phyloP scores from a whole-genome alignment of 225 moss, liverwort and hornwort genomes.

The Neckera pumila region DNA sequence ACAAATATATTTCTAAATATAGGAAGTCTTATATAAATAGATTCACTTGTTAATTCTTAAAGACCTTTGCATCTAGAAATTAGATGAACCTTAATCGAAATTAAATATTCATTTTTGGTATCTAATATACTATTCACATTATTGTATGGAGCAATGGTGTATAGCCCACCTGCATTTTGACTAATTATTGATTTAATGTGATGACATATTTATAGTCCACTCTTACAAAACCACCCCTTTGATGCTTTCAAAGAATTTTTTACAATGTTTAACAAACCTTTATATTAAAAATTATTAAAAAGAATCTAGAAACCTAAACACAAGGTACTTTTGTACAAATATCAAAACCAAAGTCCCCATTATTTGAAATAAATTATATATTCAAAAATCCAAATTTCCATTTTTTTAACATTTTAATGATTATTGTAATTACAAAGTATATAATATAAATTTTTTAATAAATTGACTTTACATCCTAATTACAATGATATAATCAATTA shows the following conservation, averaged over 20 bases:
- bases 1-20: fast-evolving
- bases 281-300: background rate
- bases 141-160: no score
- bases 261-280: background rate
- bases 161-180: background rate
- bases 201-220: background rate
- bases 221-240: no score
- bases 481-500: background rate
- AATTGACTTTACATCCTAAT: background rate
- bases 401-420: no score
- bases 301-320: background rate
- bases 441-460: background rate
- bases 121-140: background rate
- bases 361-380: background rate
- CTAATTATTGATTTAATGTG: background rate
- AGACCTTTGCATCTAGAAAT: background rate
- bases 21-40: no score
- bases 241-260: fast-evolving
- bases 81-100: background rate
- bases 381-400: background rate
- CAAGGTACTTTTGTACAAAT: background rate
- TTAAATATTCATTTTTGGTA: no score
- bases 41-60: background rate
- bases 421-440: background rate
- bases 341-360: background rate